Evolutionary conservation across 202 grass and related monocot species (phyloP).

Genomic region (Panicum hallii): DNA sequence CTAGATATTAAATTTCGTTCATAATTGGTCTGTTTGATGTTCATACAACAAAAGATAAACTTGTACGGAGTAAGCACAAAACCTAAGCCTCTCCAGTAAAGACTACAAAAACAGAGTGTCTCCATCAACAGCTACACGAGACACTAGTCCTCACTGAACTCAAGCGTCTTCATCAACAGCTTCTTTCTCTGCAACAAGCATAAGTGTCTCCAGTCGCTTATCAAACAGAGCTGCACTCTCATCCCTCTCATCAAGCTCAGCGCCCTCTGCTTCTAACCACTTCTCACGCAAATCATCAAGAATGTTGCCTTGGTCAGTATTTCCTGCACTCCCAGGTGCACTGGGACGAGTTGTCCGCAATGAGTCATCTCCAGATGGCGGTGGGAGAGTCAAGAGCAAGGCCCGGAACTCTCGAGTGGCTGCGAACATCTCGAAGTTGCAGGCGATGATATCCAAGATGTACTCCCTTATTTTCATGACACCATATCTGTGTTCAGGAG

Average conservation of each 20-base stretch:
- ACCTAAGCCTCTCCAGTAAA: background rate
- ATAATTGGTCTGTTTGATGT: background rate
- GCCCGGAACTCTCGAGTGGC: conserved; percentile 69
- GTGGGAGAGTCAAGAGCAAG: conserved; percentile 84
- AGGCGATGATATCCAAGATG: conserved; percentile 82
- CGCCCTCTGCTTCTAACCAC: conserved; percentile 80
- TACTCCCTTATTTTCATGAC: conserved; percentile 94
- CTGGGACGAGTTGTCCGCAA: conserved; percentile 72
- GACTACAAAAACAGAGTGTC: conserved; percentile 28
- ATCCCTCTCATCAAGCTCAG: conserved; percentile 83
- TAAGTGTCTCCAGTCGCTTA: conserved; percentile 72
- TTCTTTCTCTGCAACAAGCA: conserved; percentile 75
- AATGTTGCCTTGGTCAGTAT: conserved; percentile 73
- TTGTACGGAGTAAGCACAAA: background rate
- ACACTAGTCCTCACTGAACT: background rate
- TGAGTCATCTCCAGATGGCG: conserved; percentile 68
- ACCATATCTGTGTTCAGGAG: conserved; percentile 62
- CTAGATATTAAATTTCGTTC: background rate
- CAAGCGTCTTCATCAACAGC: conserved; percentile 44
- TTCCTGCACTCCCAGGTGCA: conserved; percentile 63
- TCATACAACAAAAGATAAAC: background rate
- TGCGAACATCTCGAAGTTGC: conserved; percentile 86
- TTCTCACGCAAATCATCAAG: conserved; percentile 94
- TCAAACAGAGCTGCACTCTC: conserved; percentile 82
- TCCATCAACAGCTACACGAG: conserved; percentile 28